Evolutionary conservation across 75 land plant genomes (phyloP).

Genomic region (Selaginella moellendorffii): DNA sequence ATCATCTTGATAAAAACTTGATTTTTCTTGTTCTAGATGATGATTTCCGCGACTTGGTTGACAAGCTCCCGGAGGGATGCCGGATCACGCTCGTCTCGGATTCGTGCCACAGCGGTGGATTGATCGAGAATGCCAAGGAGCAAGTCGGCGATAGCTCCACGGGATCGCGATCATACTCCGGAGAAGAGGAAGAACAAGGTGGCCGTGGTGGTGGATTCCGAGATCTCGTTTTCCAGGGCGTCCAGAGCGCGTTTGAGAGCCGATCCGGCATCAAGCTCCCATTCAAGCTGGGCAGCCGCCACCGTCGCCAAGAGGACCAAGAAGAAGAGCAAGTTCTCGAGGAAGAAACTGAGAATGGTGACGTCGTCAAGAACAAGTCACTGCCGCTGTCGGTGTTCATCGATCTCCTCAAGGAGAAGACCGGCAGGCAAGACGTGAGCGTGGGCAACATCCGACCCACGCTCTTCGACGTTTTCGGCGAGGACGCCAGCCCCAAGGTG

Average conservation of each 20-base stretch:
- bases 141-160: constrained; percentile 85
- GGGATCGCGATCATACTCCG: too few species aligned
- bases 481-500: constrained; percentile 86
- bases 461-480: constrained; percentile 71
- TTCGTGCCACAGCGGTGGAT: constrained; percentile 75
- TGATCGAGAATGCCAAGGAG: constrained; percentile 61
- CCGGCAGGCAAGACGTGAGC: constrained; percentile 68
- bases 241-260: not conserved
- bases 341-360: not conserved
- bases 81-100: constrained; percentile 69
- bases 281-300: not conserved
- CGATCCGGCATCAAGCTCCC: not conserved
- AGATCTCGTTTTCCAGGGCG: not conserved
- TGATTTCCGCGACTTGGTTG: constrained; percentile 56
- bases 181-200: too few species aligned
- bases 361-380: constrained; percentile 33
- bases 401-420: constrained; percentile 70
- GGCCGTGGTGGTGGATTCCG: not conserved
- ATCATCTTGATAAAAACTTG: too few species aligned
- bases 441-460: constrained; percentile 75
- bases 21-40: constrained; percentile 55
- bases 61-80: constrained; percentile 43
- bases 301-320: not conserved
- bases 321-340: not conserved
- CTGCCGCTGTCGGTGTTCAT: constrained; percentile 64